phyloP scores from a whole-genome alignment of 805 yeast genomes.

The Pichia californica region DNA sequence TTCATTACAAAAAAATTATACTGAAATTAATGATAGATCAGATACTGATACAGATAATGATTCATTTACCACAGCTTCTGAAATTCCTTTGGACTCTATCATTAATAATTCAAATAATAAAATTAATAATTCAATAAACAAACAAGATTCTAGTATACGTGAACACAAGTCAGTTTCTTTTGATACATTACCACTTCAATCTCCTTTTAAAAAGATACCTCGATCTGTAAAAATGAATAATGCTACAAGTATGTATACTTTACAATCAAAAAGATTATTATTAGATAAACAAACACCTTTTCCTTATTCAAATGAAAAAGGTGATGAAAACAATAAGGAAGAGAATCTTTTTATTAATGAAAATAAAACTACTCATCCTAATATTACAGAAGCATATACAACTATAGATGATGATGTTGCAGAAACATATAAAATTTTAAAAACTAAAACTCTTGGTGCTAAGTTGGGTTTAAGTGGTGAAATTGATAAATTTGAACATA shows the following conservation, averaged over 20 bases:
- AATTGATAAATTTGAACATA: constrained; percentile 15
- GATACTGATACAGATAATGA: neutral
- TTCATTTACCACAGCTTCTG: constrained; percentile 4
- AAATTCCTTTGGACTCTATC: neutral
- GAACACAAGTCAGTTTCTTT: neutral
- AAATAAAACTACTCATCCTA: neutral
- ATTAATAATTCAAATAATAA: no score
- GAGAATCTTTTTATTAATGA: constrained; percentile 10
- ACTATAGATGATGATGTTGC: constrained; percentile 7
- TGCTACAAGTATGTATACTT: constrained; percentile 6
- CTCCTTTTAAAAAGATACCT: neutral
- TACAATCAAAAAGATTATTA: constrained; percentile 6
- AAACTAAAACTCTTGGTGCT: constrained; percentile 8
- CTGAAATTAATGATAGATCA: no score
- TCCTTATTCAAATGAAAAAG: constrained; percentile 12
- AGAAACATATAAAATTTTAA: constrained; percentile 9
- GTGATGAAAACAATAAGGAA: constrained; percentile 10
- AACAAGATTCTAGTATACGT: neutral
- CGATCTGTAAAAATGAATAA: neutral
- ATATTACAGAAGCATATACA: neutral
- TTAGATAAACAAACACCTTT: constrained; percentile 6
- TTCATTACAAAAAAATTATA: neutral
- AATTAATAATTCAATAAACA: neutral
- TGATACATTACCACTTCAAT: neutral
- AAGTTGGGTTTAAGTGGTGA: constrained; percentile 11